These are phyloP conservation scores for Venustampulla echinocandica DNA, from an alignment of 495 filamentous ascomycete species.

Conservation along the genomic window DNA sequence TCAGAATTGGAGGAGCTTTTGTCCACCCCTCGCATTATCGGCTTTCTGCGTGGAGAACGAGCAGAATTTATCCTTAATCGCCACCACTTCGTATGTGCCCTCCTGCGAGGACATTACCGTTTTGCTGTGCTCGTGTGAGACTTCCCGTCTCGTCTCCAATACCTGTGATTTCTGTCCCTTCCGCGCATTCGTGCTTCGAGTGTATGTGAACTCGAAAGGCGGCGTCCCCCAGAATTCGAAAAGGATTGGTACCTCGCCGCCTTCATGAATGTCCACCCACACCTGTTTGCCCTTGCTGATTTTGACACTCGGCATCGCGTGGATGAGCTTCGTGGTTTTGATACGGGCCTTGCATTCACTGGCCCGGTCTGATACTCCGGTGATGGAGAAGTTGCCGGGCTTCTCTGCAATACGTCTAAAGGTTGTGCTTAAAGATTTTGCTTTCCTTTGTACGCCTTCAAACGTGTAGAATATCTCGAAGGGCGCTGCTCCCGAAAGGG, in stretches of 20 bases:
- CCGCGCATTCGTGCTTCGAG: constrained; percentile 71
- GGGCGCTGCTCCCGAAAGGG: constrained; percentile 75
- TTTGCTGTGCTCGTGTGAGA: constrained; percentile 70
- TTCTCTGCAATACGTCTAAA: constrained; percentile 89
- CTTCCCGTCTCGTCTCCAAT: constrained; percentile 80
- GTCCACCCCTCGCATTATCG: constrained; percentile 38
- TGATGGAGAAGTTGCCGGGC: constrained; percentile 82
- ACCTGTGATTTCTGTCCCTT: constrained; percentile 70
- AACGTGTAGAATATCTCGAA: constrained; percentile 93
- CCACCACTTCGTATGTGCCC: constrained; percentile 92
- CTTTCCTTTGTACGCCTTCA: constrained; percentile 65
- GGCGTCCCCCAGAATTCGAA: constrained; percentile 94
- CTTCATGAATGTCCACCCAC: constrained; percentile 90
- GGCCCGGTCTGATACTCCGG: constrained; percentile 69
- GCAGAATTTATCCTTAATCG: constrained; percentile 88
- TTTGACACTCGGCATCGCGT: constrained; percentile 81
- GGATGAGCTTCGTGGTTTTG: constrained; percentile 69
- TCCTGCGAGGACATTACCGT: constrained; percentile 77
- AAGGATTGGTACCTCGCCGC: constrained; percentile 80
- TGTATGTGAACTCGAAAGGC: constrained; percentile 97
- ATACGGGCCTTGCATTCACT: constrained; percentile 74
- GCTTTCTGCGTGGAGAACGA: constrained; percentile 60
- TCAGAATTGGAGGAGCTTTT: constrained; percentile 22
- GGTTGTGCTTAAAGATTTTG: constrained; percentile 61
- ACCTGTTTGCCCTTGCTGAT: constrained; percentile 72